Evolutionary conservation across 1,284 basidiomycete species (phyloP).

Genomic region (Stygiomarasmius scandens): DNA sequence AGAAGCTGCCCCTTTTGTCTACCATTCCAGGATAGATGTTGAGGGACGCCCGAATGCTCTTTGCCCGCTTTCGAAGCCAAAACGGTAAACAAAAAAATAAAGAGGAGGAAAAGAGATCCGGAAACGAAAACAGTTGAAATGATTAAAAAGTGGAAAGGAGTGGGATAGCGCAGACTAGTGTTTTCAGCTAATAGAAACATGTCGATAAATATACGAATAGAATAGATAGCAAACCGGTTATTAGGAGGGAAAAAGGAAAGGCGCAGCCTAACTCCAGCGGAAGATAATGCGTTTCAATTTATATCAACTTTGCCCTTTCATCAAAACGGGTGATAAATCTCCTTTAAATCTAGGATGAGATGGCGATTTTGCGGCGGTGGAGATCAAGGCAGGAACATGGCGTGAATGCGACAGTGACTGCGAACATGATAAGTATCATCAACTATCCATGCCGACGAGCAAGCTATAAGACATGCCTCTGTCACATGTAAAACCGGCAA

Average conservation of each 20-base stretch:
- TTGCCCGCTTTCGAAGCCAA: slow-evolving; percentile 14
- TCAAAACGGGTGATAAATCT: too few relatives aligned
- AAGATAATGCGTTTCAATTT: too few relatives aligned
- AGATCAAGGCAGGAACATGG: too few relatives aligned
- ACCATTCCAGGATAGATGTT: slow-evolving; percentile 16
- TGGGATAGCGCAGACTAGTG: background rate
- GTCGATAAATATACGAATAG: background rate
- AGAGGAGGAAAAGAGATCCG: background rate
- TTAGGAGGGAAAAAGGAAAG: background rate
- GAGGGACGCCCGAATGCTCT: slow-evolving; percentile 17
- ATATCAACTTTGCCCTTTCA: too few relatives aligned
- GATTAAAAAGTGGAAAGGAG: slow-evolving; percentile 15
- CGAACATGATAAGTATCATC: too few relatives aligned
- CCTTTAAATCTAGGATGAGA: too few relatives aligned
- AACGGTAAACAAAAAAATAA: background rate
- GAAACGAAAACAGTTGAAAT: background rate
- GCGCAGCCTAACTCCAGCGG: too few relatives aligned
- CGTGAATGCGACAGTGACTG: too few relatives aligned
- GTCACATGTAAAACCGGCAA: too few relatives aligned
- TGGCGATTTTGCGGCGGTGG: too few relatives aligned
- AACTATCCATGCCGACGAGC: too few relatives aligned
- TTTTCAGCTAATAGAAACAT: background rate
- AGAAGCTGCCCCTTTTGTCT: slow-evolving; percentile 7
- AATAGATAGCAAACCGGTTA: background rate
- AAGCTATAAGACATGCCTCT: too few relatives aligned